phyloP scores from a whole-genome alignment of 140 eudicot genomes.

The Cichorium intybus region DNA sequence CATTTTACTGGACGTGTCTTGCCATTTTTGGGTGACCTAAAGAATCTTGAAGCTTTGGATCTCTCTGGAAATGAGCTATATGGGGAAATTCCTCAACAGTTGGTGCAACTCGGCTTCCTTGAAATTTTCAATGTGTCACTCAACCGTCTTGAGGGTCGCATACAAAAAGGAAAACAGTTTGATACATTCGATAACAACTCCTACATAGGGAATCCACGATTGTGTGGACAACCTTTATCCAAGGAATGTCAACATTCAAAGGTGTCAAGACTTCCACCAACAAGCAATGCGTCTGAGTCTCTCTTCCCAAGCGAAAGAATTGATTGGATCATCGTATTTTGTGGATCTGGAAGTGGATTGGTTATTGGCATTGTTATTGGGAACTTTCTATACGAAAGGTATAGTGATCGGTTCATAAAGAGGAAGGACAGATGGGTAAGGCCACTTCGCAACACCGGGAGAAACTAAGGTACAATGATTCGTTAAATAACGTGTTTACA shows the following conservation, averaged over 20 bases:
- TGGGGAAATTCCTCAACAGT: background rate
- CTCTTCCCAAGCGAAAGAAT: too few relatives aligned
- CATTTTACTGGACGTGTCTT: conserved; percentile 24
- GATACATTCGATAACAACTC: conserved; percentile 24
- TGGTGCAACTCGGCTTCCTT: background rate
- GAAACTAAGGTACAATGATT: background rate
- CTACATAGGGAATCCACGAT: conserved; percentile 15
- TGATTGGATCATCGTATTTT: too few relatives aligned
- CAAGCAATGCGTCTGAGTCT: background rate
- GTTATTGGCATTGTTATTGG: too few relatives aligned
- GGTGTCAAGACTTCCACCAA: background rate
- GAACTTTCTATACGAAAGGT: background rate
- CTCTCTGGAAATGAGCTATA: background rate
- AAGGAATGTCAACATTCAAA: conserved; percentile 7
- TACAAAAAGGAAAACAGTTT: too few relatives aligned
- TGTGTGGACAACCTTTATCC: conserved; percentile 30
- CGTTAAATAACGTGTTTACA: background rate
- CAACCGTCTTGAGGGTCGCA: background rate
- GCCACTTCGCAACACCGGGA: background rate
- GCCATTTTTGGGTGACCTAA: background rate
- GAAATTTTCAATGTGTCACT: background rate
- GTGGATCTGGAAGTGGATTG: too few relatives aligned
- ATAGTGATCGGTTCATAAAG: conserved; percentile 12
- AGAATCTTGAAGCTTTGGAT: background rate
- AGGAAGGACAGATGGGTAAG: background rate